Percentiles rank a stretch among this genome's conserved stretches.
Evolutionary conservation across 176 grass and related monocot species (phyloP).

Genomic region (Bolboschoenus planiculmis): DNA sequence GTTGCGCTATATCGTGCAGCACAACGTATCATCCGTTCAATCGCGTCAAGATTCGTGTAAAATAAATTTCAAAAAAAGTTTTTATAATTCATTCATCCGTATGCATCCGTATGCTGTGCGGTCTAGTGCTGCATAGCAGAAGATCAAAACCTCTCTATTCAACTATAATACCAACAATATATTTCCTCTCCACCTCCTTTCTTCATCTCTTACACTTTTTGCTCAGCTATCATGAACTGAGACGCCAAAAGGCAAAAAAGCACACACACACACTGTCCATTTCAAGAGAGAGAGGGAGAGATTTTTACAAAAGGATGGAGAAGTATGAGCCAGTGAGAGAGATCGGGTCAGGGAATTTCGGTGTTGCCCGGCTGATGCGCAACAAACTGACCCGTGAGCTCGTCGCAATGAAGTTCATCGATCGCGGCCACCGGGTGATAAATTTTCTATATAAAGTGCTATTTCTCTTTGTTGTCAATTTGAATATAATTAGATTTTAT

Average conservation of each 20-base stretch:
- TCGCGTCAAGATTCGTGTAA: no score
- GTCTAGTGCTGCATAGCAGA: no score
- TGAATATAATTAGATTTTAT: neutral
- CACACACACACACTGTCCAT: neutral
- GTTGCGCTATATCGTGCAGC: no score
- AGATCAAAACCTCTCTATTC: neutral
- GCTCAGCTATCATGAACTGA: neutral
- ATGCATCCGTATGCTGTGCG: no score
- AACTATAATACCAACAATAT: neutral
- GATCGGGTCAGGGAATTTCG: slow-evolving; percentile 78
- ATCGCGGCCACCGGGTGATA: slow-evolving; percentile 52
- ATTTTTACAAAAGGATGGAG: slow-evolving; percentile 35
- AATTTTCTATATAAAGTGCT: neutral
- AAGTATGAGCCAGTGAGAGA: slow-evolving; percentile 68
- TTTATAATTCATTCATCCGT: no score
- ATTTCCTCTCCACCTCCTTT: neutral
- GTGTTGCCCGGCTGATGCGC: slow-evolving; percentile 63
- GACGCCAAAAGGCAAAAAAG: neutral
- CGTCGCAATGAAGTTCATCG: slow-evolving; percentile 82
- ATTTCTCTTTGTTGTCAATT: no score
- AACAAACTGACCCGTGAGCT: slow-evolving; percentile 57
- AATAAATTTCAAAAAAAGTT: no score
- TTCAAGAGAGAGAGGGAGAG: neutral
- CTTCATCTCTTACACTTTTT: neutral
- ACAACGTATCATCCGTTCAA: no score